A percentile compares a stretch with the other conserved stretches of the same genome.
These are phyloP conservation scores for Russula emetica DNA, from an alignment of 768 basidiomycete genomes.

Conservation along the genomic window DNA sequence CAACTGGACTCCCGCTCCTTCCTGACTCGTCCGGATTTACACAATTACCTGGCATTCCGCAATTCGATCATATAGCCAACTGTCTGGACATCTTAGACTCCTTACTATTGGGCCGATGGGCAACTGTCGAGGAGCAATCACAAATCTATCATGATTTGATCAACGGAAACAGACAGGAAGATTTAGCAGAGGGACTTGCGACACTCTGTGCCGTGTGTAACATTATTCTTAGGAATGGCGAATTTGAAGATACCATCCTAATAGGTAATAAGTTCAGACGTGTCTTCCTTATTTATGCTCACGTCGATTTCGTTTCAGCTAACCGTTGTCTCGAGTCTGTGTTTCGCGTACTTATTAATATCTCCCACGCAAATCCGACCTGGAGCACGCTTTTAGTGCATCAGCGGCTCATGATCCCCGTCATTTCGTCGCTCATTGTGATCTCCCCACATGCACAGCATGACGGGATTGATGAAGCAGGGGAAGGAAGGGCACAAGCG, in stretches of 20 bases:
- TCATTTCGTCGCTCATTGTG: constrained; percentile 46
- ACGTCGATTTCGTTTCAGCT: constrained; percentile 31
- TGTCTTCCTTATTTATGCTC: not conserved
- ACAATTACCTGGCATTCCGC: constrained; percentile 32
- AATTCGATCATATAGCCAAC: constrained; percentile 47
- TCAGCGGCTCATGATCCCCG: constrained; percentile 44
- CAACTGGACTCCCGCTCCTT: constrained; percentile 41
- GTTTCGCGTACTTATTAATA: constrained; percentile 64
- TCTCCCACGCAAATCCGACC: constrained; percentile 56
- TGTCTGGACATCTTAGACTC: constrained; percentile 59
- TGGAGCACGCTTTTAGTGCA: constrained; percentile 56
- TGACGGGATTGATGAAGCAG: constrained; percentile 25
- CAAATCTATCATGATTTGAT: constrained; percentile 30
- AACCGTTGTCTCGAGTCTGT: constrained; percentile 51
- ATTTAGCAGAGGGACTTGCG: constrained; percentile 47
- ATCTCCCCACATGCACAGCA: constrained; percentile 35
- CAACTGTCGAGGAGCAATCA: constrained; percentile 29
- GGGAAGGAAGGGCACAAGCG: constrained; percentile 38
- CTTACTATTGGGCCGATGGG: constrained; percentile 59
- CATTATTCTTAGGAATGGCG: constrained; percentile 33
- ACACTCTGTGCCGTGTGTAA: constrained; percentile 51
- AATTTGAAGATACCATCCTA: constrained; percentile 26
- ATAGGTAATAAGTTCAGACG: constrained; percentile 3
- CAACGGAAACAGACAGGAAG: constrained; percentile 40
- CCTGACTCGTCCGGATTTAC: constrained; percentile 29